These are phyloP conservation scores for Penicillium sp. DNA, from an alignment of 2,329 filamentous ascomycete genomes.

Conservation along the genomic window DNA sequence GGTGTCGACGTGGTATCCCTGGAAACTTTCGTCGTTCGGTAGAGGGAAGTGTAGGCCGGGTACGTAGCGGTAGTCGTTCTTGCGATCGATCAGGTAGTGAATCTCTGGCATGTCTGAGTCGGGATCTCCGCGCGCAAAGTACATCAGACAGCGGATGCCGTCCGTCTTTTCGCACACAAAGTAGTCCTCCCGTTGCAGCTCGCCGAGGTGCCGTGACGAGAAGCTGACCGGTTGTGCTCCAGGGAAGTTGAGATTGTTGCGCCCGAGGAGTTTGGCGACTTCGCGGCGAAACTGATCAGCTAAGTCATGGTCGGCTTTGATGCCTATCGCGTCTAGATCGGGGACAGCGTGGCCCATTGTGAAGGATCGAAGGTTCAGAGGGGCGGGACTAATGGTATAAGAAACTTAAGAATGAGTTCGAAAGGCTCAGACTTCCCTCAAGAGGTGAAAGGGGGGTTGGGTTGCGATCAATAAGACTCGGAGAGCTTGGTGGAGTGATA, in stretches of 20 bases:
- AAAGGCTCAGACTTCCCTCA: not conserved
- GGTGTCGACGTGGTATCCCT: slow-evolving; percentile 73
- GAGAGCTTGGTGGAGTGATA: slow-evolving; percentile 14
- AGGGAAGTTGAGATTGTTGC: slow-evolving; percentile 70
- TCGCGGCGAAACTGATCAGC: slow-evolving; percentile 65
- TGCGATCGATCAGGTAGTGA: slow-evolving; percentile 94
- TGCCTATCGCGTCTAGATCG: slow-evolving; percentile 51
- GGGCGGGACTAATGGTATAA: not conserved
- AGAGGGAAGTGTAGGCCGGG: slow-evolving; percentile 78
- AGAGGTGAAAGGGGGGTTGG: slow-evolving; percentile 2
- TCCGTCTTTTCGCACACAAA: slow-evolving; percentile 99
- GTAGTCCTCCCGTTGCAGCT: slow-evolving; percentile 81
- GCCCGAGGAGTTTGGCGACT: slow-evolving; percentile 72
- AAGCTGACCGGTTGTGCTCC: slow-evolving; percentile 96
- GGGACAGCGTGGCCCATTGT: slow-evolving; percentile 44
- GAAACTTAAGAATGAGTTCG: not conserved
- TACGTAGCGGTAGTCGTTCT: slow-evolving; percentile 94
- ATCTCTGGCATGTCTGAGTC: slow-evolving; percentile 65
- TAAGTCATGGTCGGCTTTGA: slow-evolving; percentile 64
- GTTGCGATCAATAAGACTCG: slow-evolving; percentile 7
- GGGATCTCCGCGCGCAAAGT: slow-evolving; percentile 62
- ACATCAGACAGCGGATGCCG: slow-evolving; percentile 92
- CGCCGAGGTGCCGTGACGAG: slow-evolving; percentile 73
- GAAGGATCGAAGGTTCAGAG: not conserved
- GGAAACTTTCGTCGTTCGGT: slow-evolving; percentile 58